These are phyloP conservation scores for Scopulariopsis brevicaulis DNA, from an alignment of 2,329 filamentous ascomycete genomes.

Conservation along the genomic window DNA sequence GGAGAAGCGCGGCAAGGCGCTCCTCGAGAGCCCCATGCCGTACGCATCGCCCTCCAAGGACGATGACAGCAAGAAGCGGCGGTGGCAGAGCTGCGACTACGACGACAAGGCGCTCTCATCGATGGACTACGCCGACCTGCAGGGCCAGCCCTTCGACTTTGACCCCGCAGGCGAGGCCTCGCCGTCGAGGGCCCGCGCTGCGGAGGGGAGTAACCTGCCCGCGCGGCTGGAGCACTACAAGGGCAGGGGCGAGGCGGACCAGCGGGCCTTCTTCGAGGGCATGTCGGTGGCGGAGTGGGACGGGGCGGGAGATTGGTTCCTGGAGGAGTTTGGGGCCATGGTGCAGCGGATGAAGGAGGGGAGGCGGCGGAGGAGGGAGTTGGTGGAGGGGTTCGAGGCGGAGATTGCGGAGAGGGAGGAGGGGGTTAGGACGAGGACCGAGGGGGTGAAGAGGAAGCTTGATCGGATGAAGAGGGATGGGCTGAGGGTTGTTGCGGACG, in stretches of 20 bases:
- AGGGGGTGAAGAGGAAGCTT: conserved; percentile 43
- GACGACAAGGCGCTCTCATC: conserved; percentile 41
- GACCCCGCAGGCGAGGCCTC: conserved; percentile 36
- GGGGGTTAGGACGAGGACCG: conserved; percentile 37
- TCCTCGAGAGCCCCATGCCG: conserved; percentile 11
- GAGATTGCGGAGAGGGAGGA: conserved; percentile 45
- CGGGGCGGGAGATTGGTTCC: conserved; percentile 47
- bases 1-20: conserved; percentile 12
- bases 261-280: conserved; percentile 37
- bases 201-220: conserved; percentile 25
- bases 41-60: conserved; percentile 11
- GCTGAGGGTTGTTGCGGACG: conserved; percentile 39
- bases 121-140: conserved; percentile 41
- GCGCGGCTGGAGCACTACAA: conserved; percentile 39
- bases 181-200: conserved; percentile 13
- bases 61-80: conserved; percentile 22
- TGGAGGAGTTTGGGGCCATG: conserved; percentile 38
- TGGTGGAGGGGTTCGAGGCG: conserved; percentile 38
- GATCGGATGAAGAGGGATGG: conserved; percentile 44
- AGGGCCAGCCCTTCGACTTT: conserved; percentile 42
- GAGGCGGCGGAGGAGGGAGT: conserved; percentile 34
- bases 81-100: conserved; percentile 37
- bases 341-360: conserved; percentile 35
- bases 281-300: conserved; percentile 49
- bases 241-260: conserved; percentile 30